Percentiles rank a stretch among this genome's conserved stretches.
phyloP scores from a whole-genome alignment of 495 filamentous ascomycete species.

The Neurospora sp. region DNA sequence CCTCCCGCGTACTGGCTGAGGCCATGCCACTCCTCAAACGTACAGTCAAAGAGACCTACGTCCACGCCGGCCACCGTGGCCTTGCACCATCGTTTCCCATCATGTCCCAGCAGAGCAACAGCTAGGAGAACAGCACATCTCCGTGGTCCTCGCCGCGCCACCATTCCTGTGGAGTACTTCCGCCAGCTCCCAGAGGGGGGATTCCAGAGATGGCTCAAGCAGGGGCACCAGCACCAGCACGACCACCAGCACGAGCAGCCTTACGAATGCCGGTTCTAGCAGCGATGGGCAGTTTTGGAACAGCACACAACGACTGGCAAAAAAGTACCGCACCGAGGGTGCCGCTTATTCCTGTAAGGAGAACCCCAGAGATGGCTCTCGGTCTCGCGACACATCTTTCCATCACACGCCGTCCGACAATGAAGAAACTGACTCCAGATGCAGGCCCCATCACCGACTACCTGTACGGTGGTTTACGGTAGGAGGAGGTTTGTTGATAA shows the following conservation, averaged over 20 bases:
- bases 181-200: background rate
- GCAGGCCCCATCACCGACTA: background rate
- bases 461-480: background rate
- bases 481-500: background rate
- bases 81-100: slow-evolving; percentile 25
- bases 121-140: slow-evolving; percentile 13
- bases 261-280: background rate
- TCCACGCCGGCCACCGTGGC: slow-evolving; percentile 2
- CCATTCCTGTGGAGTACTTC: background rate
- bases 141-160: background rate
- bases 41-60: no score
- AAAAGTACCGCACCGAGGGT: slow-evolving; percentile 66
- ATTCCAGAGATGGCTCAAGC: no score
- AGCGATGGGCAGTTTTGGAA: slow-evolving; percentile 5
- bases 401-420: background rate
- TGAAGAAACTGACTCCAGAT: background rate
- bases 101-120: slow-evolving; percentile 35
- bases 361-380: background rate
- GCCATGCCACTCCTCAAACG: no score
- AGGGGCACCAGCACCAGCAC: background rate
- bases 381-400: background rate
- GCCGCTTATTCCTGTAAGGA: slow-evolving; percentile 47
- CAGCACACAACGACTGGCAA: slow-evolving; percentile 51
- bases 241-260: background rate
- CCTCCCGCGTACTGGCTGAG: background rate